Percentiles rank a stretch among this genome's conserved stretches.
Conservation (phyloP, 805 yeast species). For the Hanseniaspora thailandica region DNA sequence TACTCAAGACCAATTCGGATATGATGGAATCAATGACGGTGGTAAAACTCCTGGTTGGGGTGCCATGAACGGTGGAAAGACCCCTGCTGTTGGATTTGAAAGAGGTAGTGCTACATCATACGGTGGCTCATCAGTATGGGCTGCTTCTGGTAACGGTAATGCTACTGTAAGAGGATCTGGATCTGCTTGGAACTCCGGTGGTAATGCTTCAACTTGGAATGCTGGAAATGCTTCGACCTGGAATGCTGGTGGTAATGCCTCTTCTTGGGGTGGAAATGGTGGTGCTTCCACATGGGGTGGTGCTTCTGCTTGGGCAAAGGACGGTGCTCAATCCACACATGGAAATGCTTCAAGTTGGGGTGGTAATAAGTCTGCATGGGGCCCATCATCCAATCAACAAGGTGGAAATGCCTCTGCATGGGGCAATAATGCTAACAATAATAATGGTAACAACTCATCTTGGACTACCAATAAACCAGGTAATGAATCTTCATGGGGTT, state of each 20-base stretch:
- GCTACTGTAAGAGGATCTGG: constrained; percentile 24
- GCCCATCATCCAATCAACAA: constrained; percentile 12
- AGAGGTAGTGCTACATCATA: constrained; percentile 18
- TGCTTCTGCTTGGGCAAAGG: constrained; percentile 39
- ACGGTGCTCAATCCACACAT: constrained; percentile 34
- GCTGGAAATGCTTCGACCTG: constrained; percentile 38
- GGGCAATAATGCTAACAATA: constrained; percentile 29
- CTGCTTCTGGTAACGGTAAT: constrained; percentile 38
- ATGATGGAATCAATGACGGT: constrained; percentile 4
- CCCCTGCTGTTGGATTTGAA: constrained; percentile 27
- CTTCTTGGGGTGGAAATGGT: constrained; percentile 19
- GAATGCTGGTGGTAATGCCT: constrained; percentile 27
- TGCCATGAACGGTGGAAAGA: constrained; percentile 22
- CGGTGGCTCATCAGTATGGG: constrained; percentile 28
- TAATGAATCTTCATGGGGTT: constrained; percentile 26
- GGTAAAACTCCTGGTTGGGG: constrained; percentile 44
- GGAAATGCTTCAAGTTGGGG: constrained; percentile 36
- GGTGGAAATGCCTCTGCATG: constrained; percentile 38
- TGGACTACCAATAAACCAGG: constrained; percentile 28
- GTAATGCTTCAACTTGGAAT: constrained; percentile 34
- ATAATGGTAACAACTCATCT: constrained; percentile 28
- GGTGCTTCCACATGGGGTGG: constrained; percentile 31
- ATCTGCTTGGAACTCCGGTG: constrained; percentile 21
- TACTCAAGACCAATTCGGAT: background rate
- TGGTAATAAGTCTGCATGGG: constrained; percentile 19